A percentile compares a stretch with the other conserved stretches of the same genome.
Conservation (phyloP, 257 asterid species). For the Parsonsia alboflavescens region DNA sequence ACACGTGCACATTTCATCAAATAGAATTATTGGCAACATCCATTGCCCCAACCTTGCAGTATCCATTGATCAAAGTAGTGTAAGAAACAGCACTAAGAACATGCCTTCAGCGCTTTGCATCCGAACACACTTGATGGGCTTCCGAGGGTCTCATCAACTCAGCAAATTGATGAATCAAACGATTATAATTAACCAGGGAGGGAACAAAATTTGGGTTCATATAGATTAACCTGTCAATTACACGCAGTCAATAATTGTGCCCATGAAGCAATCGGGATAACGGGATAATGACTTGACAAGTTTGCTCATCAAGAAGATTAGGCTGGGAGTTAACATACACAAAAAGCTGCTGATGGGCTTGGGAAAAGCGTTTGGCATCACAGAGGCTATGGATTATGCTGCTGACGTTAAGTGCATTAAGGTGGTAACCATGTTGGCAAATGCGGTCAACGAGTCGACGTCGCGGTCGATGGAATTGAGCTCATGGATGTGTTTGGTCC, state of each 20-base stretch:
- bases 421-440: constrained; percentile 47
- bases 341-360: constrained; percentile 59
- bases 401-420: constrained; percentile 58
- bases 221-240: constrained; percentile 38
- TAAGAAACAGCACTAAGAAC: constrained; percentile 57
- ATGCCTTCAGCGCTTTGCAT: constrained; percentile 60
- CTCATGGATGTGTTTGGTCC: constrained; percentile 64
- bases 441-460: constrained; percentile 54
- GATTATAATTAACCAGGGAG: constrained; percentile 69
- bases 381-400: constrained; percentile 75
- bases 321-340: constrained; percentile 29
- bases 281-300: constrained; percentile 75
- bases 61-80: constrained; percentile 67
- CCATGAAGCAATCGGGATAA: constrained; percentile 67
- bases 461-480: constrained; percentile 48
- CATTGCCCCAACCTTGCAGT: constrained; percentile 46
- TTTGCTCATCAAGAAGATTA: constrained; percentile 66
- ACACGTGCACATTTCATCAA: constrained; percentile 63
- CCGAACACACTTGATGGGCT: constrained; percentile 62
- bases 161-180: constrained; percentile 60
- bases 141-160: constrained; percentile 29
- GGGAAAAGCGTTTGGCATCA: constrained; percentile 45
- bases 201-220: constrained; percentile 75
- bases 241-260: constrained; percentile 30
- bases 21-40: constrained; percentile 51